Conservation (phyloP, 768 basidiomycete genomes). For the Gymnopilus junonius region DNA sequence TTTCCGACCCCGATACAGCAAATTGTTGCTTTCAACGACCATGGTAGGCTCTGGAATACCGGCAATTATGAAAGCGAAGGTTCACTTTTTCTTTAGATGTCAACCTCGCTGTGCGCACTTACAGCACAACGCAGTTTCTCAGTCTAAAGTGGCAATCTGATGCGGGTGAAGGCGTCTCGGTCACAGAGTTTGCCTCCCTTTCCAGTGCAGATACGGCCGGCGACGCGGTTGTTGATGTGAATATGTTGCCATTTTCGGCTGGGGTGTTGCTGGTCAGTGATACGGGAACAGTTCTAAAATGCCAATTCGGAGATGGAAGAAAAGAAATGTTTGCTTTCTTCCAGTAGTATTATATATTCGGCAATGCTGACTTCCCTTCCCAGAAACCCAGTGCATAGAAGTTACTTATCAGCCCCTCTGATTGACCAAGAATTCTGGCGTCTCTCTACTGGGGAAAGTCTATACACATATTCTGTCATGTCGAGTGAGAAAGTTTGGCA, state of each 20-base stretch:
- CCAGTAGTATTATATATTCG: neutral
- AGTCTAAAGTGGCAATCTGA: slow-evolving; percentile 26
- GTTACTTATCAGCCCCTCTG: slow-evolving; percentile 6
- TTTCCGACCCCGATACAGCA: slow-evolving; percentile 77
- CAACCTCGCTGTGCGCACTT: slow-evolving; percentile 31
- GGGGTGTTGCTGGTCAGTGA: slow-evolving; percentile 52
- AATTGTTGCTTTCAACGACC: slow-evolving; percentile 41
- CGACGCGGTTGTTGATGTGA: slow-evolving; percentile 51
- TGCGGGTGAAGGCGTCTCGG: neutral
- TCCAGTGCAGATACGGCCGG: slow-evolving; percentile 44
- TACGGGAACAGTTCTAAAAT: slow-evolving; percentile 54
- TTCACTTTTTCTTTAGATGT: slow-evolving; percentile 21
- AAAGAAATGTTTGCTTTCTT: slow-evolving; percentile 44
- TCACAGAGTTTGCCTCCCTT: slow-evolving; percentile 40
- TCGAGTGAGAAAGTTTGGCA: slow-evolving; percentile 46
- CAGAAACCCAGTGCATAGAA: slow-evolving; percentile 19
- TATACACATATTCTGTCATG: slow-evolving; percentile 47
- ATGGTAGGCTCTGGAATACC: slow-evolving; percentile 3
- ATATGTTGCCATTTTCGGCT: slow-evolving; percentile 35
- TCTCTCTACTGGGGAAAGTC: slow-evolving; percentile 40
- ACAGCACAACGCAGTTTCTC: slow-evolving; percentile 22
- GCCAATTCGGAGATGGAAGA: slow-evolving; percentile 37
- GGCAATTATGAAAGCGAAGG: no score
- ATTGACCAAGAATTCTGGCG: slow-evolving; percentile 52
- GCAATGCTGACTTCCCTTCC: neutral